Conservation (phyloP, 495 filamentous ascomycete species). For the Tuber umbilicatum region DNA sequence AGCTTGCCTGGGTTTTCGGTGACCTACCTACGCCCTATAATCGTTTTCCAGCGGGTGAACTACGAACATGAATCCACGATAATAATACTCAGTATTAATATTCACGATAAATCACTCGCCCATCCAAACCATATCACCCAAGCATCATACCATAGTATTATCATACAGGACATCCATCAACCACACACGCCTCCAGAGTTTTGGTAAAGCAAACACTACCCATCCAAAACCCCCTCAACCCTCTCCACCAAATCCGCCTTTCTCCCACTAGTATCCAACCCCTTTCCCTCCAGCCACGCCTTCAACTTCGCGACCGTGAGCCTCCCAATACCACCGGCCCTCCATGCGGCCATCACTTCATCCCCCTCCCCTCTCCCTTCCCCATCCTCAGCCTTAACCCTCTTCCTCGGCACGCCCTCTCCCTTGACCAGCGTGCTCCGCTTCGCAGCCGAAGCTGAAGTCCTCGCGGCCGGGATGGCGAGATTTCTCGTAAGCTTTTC, state of each 20-base stretch:
- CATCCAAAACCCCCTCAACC: constrained; percentile 70
- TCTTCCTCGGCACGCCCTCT: constrained; percentile 48
- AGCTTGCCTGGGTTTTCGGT: neutral
- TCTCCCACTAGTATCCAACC: constrained; percentile 58
- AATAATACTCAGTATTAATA: neutral
- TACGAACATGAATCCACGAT: neutral
- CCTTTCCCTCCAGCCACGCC: constrained; percentile 57
- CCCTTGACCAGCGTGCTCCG: constrained; percentile 43
- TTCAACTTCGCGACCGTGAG: constrained; percentile 67
- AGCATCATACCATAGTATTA: neutral
- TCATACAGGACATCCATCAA: neutral
- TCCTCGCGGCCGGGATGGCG: neutral
- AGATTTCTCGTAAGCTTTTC: constrained; percentile 45
- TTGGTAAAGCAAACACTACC: constrained; percentile 39
- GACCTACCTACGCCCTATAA: neutral
- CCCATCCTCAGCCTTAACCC: constrained; percentile 44
- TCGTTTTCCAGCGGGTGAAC: neutral
- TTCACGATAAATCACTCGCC: neutral
- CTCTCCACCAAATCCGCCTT: constrained; percentile 74
- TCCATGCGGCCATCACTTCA: constrained; percentile 57
- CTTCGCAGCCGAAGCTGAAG: constrained; percentile 22
- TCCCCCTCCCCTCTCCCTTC: constrained; percentile 45
- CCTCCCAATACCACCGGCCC: constrained; percentile 47
- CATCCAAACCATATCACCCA: neutral
- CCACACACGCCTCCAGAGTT: neutral